phyloP scores from a whole-genome alignment of 192 early-diverging fungal species.

The Cladochytrium replicatum region DNA sequence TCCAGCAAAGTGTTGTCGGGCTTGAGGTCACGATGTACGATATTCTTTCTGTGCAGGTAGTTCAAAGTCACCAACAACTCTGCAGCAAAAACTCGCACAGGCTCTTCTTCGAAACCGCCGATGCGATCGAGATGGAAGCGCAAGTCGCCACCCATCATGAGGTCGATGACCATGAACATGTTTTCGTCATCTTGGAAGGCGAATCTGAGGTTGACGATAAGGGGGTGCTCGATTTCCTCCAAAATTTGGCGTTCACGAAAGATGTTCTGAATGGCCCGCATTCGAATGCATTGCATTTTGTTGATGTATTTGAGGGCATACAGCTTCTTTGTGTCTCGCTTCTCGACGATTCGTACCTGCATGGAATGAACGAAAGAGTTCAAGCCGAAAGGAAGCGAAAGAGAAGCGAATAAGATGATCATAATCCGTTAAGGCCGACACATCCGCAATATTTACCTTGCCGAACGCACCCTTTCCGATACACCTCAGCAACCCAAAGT shows the following conservation, averaged over 20 bases:
- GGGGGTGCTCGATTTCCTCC: constrained; percentile 76
- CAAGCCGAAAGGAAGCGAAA: too few relatives aligned
- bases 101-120: constrained; percentile 27
- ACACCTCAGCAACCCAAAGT: constrained; percentile 79
- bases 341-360: constrained; percentile 88
- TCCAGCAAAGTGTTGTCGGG: constrained; percentile 39
- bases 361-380: neutral
- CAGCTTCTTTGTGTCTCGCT: constrained; percentile 60
- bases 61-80: constrained; percentile 30
- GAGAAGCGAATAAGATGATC: too few relatives aligned
- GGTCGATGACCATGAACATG: constrained; percentile 54
- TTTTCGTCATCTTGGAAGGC: constrained; percentile 56
- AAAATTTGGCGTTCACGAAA: constrained; percentile 82
- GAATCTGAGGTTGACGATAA: constrained; percentile 62
- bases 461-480: constrained; percentile 96
- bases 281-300: constrained; percentile 81
- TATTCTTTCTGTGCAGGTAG: constrained; percentile 33
- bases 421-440: too few relatives aligned
- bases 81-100: constrained; percentile 28
- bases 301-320: constrained; percentile 98
- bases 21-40: constrained; percentile 41
- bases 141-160: constrained; percentile 50
- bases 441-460: constrained; percentile 70
- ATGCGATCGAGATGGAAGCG: constrained; percentile 39
- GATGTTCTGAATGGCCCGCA: constrained; percentile 76